These are phyloP conservation scores for Vanrija humicola DNA, from an alignment of 1,284 basidiomycete genomes.

Conservation along the genomic window DNA sequence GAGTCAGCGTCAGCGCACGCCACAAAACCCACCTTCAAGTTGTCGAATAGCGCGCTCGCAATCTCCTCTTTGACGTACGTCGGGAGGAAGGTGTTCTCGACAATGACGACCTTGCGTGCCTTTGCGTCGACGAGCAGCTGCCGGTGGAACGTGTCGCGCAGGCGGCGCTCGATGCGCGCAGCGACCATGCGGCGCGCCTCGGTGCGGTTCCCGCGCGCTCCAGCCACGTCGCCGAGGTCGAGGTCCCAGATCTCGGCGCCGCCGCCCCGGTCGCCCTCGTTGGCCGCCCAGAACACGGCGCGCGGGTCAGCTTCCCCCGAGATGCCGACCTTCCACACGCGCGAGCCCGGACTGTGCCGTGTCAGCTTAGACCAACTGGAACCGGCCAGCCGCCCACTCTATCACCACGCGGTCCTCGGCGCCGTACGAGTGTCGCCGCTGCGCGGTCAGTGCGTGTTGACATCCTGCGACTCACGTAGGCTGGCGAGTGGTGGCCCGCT, in stretches of 20 bases:
- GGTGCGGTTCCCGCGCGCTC: slow-evolving; percentile 48
- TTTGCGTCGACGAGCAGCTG: slow-evolving; percentile 89
- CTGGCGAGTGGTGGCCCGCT: slow-evolving; percentile 28
- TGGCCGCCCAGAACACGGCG: slow-evolving; percentile 37
- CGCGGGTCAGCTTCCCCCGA: slow-evolving; percentile 49
- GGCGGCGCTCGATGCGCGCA: slow-evolving; percentile 61
- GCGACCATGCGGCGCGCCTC: slow-evolving; percentile 70
- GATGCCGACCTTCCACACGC: slow-evolving; percentile 51
- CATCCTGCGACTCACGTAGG: slow-evolving; percentile 27
- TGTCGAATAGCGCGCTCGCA: slow-evolving; percentile 81
- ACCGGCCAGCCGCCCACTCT: slow-evolving; percentile 37
- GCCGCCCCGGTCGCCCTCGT: slow-evolving; percentile 8
- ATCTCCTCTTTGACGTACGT: slow-evolving; percentile 81
- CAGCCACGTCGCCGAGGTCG: slow-evolving; percentile 28
- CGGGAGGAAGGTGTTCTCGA: slow-evolving; percentile 85
- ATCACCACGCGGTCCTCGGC: slow-evolving; percentile 50
- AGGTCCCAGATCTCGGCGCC: slow-evolving; percentile 39
- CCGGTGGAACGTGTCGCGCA: slow-evolving; percentile 79
- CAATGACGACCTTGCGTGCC: slow-evolving; percentile 82
- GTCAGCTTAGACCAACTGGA: too few relatives aligned
- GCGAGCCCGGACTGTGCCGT: slow-evolving; percentile 40
- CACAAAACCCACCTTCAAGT: slow-evolving; percentile 64
- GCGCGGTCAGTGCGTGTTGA: slow-evolving; percentile 17
- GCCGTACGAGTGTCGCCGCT: slow-evolving; percentile 49
- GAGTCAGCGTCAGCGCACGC: slow-evolving; percentile 1